Base-by-base conservation (phyloP, 306 rosid genomes). In the Dicorynia guianensis region DNA sequence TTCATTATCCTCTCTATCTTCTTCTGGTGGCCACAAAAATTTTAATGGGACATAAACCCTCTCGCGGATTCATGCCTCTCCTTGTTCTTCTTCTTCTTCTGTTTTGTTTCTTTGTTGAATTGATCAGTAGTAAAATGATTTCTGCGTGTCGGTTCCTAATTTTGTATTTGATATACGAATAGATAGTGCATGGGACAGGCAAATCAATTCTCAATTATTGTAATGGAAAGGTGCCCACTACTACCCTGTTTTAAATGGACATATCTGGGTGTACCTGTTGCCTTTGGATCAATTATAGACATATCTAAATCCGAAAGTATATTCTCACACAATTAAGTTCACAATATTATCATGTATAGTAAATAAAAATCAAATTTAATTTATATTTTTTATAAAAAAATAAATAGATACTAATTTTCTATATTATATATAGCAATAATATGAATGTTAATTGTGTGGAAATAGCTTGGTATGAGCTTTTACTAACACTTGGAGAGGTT, bases 131-230 rank as follows among this genome's bases (percentile, higher is more conserved):
- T 2, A 3, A 42, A 25, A 17, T 47, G n/a, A 71, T 71, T 76
- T 71, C 65, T 76, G 61, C 50, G 75, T 71, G 85, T 81, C 82
- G 82, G 82, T 76, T 71, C 72, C 82, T 71, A 81, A 71, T 76
- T 42, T 7, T n/a, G 79, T 71, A 72, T 79, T 76, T 76, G 67
- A 56, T 18, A 63, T 76, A 76, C 54, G 60, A 71, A 71, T 34
- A 63, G 81, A 76, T 66, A 25, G 61, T 7, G 59, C 11, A 67
- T 71, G 65, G 35, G 78, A 76, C 81, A 76, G 17, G 25, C 58
- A 76, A 57, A 71, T 46, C 71, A 8, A 65, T 18, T 12, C 79
- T 65, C 75, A 42, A 71, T 81, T 71, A 76, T 81, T 65, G 69
- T 55, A 5, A 17, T 35, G 49, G 40, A 50, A 70, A 44, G 30